Base-by-base conservation (phyloP, 1,284 basidiomycete species). In the Fomitopsis pinicola region DNA sequence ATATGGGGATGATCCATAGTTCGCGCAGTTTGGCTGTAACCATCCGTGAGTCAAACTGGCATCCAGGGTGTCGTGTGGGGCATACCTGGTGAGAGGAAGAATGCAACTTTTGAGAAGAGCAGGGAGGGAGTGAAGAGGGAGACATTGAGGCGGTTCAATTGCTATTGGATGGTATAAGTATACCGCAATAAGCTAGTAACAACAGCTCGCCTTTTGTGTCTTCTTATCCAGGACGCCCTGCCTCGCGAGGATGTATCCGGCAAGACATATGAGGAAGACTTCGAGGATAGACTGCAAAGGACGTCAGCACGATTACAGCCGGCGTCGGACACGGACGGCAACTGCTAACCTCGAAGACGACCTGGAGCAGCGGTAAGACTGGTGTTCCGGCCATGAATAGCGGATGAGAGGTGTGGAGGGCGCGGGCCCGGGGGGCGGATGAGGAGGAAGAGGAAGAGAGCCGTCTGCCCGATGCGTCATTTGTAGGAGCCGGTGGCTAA, bases 101-200 rank as follows among this genome's bases (percentile, higher is more conserved):
- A 92, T 0, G 94, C 91, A 26, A 97, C 95, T 79, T 97, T 98
- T 42, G 92, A 94, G 76, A 97, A 97, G 30, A 97, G 81, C 19
- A 98, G 84, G 0, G 92, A 91, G 0, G 95, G 95, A 0, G 95
- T 98, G 77, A 97, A 96, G 42, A 97, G 83, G 0, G 91, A 92
- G 30, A 97, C 85, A 71, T 95, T 94, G 58, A 94, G 77, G 40
- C 83, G 79, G 68, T 92, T 93, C 26, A 93, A 75, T 83, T 88
- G 84, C 89, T 92, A 71, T 14, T 59, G 42, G 57, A 44, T 10
- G 60, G 38, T 17, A 17, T 54, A 7, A 58, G 26, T 38, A 28
- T 33, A 33, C 8, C 1, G 22, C 8, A 5, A 14, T 28, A 8
- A 9, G 28, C 19, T n/a, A 26, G 28, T 36, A 42, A 40, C 22